Conservation (phyloP, 352 stramenopile genomes). For the Phytopythium aichiense region DNA sequence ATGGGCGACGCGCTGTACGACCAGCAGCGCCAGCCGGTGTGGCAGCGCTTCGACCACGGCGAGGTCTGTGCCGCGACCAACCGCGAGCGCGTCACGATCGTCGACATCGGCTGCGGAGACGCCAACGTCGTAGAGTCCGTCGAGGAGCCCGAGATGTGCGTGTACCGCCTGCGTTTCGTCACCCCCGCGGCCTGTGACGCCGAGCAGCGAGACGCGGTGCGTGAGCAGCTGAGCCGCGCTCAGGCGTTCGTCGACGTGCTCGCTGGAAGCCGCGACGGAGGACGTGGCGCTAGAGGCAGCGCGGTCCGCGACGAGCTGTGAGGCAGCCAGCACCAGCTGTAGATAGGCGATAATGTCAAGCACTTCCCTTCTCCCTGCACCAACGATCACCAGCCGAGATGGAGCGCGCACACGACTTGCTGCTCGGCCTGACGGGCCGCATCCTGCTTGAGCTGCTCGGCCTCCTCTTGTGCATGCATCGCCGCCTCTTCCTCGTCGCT, state of each 20-base stretch:
- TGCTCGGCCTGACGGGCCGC: slow-evolving; percentile 11
- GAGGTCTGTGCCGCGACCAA: slow-evolving; percentile 81
- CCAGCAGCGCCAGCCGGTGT: slow-evolving; percentile 10
- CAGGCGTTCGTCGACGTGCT: slow-evolving; percentile 13
- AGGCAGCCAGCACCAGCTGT: neutral
- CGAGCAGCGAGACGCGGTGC: slow-evolving; percentile 16
- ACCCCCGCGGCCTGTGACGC: slow-evolving; percentile 51
- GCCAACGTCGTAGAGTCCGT: slow-evolving; percentile 77
- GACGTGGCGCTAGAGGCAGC: neutral
- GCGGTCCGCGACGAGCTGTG: slow-evolving; percentile 17
- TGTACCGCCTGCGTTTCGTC: slow-evolving; percentile 85
- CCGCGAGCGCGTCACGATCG: slow-evolving; percentile 59
- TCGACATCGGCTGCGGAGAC: slow-evolving; percentile 73
- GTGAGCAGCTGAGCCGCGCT: neutral
- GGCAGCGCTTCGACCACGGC: slow-evolving; percentile 70
- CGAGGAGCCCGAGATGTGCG: slow-evolving; percentile 89
- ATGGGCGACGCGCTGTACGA: slow-evolving; percentile 15
- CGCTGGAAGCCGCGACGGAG: neutral
- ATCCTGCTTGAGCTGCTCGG: neutral
- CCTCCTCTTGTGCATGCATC: slow-evolving; percentile 5
- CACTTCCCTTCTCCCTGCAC: neutral
- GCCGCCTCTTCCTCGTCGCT: slow-evolving; percentile 33
- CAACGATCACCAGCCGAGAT: neutral
- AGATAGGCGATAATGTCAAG: neutral
- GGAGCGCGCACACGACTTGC: slow-evolving; percentile 11